Percentiles rank a stretch among this genome's conserved stretches.
Evolutionary conservation across 352 stramenopile genomes (phyloP).

Genomic region (Phytophthora cactorum): DNA sequence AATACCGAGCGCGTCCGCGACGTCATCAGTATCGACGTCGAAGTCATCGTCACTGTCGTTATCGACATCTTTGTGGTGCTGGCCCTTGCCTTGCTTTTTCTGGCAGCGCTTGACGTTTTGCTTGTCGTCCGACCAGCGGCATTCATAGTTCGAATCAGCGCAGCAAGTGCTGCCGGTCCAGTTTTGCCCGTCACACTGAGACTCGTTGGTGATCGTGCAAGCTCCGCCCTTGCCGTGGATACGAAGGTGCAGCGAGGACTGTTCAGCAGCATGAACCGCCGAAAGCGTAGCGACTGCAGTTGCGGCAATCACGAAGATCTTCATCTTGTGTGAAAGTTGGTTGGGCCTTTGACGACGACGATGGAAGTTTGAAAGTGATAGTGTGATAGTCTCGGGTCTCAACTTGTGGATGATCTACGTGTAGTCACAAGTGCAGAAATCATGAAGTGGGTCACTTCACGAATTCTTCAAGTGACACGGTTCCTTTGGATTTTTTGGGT

Average conservation of each 20-base stretch:
- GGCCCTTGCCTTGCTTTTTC: slow-evolving; percentile 2
- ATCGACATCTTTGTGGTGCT: not conserved
- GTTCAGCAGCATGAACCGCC: not conserved
- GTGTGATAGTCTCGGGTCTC: not conserved
- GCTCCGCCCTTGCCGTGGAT: slow-evolving; percentile 16
- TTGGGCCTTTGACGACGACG: slow-evolving; percentile 13
- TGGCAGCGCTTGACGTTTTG: slow-evolving; percentile 8
- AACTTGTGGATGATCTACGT: not conserved
- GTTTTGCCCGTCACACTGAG: slow-evolving; percentile 27
- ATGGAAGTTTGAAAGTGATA: slow-evolving; percentile 25
- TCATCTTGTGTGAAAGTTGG: slow-evolving; percentile 19
- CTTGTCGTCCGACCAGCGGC: slow-evolving; percentile 23
- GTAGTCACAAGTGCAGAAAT: too few relatives aligned
- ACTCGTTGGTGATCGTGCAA: slow-evolving; percentile 26
- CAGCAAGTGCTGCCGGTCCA: slow-evolving; percentile 30
- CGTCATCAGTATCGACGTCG: not conserved
- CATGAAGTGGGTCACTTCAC: too few relatives aligned
- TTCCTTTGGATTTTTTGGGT: not conserved
- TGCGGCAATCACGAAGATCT: slow-evolving; percentile 11
- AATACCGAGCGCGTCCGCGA: not conserved
- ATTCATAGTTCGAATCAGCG: slow-evolving; percentile 28
- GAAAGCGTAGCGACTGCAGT: slow-evolving; percentile 4
- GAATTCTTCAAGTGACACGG: too few relatives aligned
- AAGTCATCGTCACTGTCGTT: not conserved
- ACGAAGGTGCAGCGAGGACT: slow-evolving; percentile 23